Evolutionary conservation across 805 yeast species (phyloP), one percentile per base, ranked within the genome.

Genomic region (Pichia cephalocereana): DNA sequence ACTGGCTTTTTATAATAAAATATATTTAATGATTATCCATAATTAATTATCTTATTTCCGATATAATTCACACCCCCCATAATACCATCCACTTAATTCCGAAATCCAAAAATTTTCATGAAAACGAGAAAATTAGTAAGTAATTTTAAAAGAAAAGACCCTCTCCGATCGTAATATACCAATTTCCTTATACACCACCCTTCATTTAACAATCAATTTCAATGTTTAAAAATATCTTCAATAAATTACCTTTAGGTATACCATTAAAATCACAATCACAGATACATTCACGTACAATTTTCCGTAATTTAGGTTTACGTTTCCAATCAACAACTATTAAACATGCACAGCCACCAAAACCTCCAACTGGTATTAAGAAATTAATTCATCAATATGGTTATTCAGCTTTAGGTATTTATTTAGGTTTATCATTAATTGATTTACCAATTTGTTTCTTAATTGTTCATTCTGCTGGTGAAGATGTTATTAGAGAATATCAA

Each of bases 391-490:
- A 86, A 60, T 93, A 93, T 64, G 99, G 99, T 0, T 88, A 84
- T 70, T 79, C 95, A 17, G 97, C 96, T 0, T 68, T 91, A 14
- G 96, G 88, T 14, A 87, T 91, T 0, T 93, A 93, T 60, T 57
- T 88, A 19, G 83, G 76, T 2, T 62, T 93, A n/a, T 74, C 86
- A 2, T 70, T 73, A 23, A 65, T 93, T 28, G 98, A 93, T 61
- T 71, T 86, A 54, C 97, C 98, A 1, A 52, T 89, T 4, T 86
- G 95, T 63, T 93, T 82, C 63, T 52, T 85, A 9, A 58, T 86
- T 30, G 98, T 93, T 12, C 97, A 90, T 62, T 78, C 88, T 0
- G 69, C 84, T 53, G 99, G 99, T 17, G 88, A 83, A 55, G 97
- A 90, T 34, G 74, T 77, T 57, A 86, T 90, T 37, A 77, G 77